Evolutionary conservation across 2,329 filamentous ascomycete species (phyloP).

Genomic region (Aureobasidium sp.): DNA sequence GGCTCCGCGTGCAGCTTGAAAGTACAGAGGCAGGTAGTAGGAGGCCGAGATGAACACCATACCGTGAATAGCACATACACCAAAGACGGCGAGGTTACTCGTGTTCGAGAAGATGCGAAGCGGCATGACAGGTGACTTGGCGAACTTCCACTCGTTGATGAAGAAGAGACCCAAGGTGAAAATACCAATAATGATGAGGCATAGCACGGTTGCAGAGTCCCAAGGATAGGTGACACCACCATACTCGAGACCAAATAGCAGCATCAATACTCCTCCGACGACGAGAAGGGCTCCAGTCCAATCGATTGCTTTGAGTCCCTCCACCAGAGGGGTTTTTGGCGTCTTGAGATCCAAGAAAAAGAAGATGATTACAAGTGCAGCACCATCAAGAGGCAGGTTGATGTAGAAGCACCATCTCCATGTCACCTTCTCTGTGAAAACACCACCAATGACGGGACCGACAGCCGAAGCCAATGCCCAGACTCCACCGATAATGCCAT

Average conservation of each 20-base stretch:
- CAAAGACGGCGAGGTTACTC: conserved; percentile 60
- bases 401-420: conserved; percentile 42
- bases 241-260: conserved; percentile 78
- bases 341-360: conserved; percentile 62
- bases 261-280: conserved; percentile 73
- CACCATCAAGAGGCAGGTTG: conserved; percentile 54
- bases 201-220: conserved; percentile 60
- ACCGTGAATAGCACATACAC: conserved; percentile 64
- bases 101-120: conserved; percentile 59
- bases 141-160: conserved; percentile 64
- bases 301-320: conserved; percentile 59
- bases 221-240: conserved; percentile 72
- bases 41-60: conserved; percentile 69
- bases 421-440: conserved; percentile 49
- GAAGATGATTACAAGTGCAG: conserved; percentile 52
- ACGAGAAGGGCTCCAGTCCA: conserved; percentile 60
- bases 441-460: conserved; percentile 62
- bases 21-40: conserved; percentile 82
- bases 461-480: conserved; percentile 60
- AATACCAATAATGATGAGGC: conserved; percentile 18
- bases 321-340: conserved; percentile 54
- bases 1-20: conserved; percentile 65
- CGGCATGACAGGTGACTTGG: conserved; percentile 73
- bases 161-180: conserved; percentile 51
- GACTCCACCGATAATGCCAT: conserved; percentile 58